These are phyloP conservation scores for Sisymbrium irio DNA, from an alignment of 345 rosid genomes.

Conservation along the genomic window DNA sequence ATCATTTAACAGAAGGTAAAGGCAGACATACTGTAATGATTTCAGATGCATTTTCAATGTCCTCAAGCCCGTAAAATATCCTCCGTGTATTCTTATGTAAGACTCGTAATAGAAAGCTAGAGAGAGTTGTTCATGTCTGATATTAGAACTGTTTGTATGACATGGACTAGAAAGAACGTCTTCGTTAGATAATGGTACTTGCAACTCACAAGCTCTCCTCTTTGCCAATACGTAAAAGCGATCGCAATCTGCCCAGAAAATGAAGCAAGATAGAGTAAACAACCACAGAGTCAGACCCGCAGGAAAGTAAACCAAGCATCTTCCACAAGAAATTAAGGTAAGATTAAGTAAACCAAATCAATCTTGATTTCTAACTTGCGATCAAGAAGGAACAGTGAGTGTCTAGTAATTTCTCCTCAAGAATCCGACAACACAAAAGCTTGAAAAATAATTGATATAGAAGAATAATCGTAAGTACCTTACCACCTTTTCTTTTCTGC, in stretches of 20 bases:
- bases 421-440: background rate
- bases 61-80: constrained; percentile 84
- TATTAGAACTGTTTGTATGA: constrained; percentile 7
- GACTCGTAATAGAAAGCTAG: background rate
- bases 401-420: background rate
- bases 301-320: constrained; percentile 13
- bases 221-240: constrained; percentile 81
- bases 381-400: constrained; percentile 1
- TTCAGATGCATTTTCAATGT: constrained; percentile 61
- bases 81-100: constrained; percentile 56
- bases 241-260: constrained; percentile 61
- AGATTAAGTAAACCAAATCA: no score
- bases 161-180: constrained; percentile 75
- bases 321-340: background rate
- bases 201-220: constrained; percentile 74
- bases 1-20: background rate
- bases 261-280: background rate
- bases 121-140: background rate
- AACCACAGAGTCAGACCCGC: background rate
- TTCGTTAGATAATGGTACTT: constrained; percentile 73
- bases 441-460: constrained; percentile 7
- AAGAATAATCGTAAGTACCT: constrained; percentile 45
- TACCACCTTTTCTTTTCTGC: constrained; percentile 57
- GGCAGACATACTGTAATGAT: constrained; percentile 68
- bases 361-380: background rate